These are phyloP conservation scores for Platanus orientalis DNA, from an alignment of 164 flowering plant species.

Conservation along the genomic window DNA sequence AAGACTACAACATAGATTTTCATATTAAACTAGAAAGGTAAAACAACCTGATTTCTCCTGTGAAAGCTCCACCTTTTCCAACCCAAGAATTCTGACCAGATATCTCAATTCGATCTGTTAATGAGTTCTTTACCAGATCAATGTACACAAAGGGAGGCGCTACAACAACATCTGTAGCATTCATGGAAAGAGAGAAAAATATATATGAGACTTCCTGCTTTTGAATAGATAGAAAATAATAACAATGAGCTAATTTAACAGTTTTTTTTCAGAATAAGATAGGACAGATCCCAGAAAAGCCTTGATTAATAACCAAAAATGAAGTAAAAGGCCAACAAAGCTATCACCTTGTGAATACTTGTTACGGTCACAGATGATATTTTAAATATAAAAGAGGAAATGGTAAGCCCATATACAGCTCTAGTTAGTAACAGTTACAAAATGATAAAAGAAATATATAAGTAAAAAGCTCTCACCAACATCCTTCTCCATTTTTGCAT, in stretches of 20 bases:
- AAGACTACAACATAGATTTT: too few species aligned
- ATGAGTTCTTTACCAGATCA: conserved; percentile 74
- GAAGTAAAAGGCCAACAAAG: not conserved
- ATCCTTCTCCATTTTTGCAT: conserved; percentile 74
- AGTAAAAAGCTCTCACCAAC: conserved; percentile 57
- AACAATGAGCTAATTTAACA: not conserved
- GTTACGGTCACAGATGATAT: too few species aligned
- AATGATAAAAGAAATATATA: not conserved
- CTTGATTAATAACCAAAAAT: not conserved
- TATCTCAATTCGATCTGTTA: conserved; percentile 69
- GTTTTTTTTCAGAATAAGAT: not conserved
- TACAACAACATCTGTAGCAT: conserved; percentile 86
- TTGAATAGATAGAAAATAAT: not conserved
- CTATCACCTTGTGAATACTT: not conserved
- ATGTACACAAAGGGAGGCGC: conserved; percentile 92
- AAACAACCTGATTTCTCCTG: conserved; percentile 95
- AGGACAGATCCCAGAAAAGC: not conserved
- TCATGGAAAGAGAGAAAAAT: not conserved
- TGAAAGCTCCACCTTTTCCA: conserved; percentile 97
- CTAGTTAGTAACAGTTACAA: not conserved
- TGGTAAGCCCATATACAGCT: too few species aligned
- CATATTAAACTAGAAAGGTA: conserved; percentile 2
- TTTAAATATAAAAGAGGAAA: not conserved
- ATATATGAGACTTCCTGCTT: not conserved
- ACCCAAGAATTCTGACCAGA: conserved; percentile 96